phyloP scores from a whole-genome alignment of 2,329 filamentous ascomycete genomes.

The Pseudomassariella vexata region DNA sequence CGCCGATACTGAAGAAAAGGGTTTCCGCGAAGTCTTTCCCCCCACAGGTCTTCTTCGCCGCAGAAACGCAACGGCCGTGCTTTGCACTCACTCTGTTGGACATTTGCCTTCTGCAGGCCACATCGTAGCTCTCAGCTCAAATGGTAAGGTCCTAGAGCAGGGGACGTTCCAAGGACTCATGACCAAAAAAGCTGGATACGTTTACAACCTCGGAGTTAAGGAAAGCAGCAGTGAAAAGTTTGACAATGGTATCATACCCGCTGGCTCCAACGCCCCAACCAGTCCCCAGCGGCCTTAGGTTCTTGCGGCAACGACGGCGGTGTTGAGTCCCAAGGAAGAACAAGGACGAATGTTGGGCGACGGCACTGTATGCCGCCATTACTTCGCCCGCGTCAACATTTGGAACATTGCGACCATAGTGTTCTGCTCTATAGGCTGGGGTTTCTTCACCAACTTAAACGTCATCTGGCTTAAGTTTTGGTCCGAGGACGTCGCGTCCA shows the following conservation, averaged over 20 bases:
- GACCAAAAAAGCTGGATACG: background rate
- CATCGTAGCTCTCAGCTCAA: slow-evolving; percentile 21
- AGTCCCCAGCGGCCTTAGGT: no score
- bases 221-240: background rate
- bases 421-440: background rate
- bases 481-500: background rate
- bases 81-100: slow-evolving; percentile 10
- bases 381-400: background rate
- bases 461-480: background rate
- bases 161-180: slow-evolving; percentile 16
- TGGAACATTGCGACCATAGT: background rate
- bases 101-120: slow-evolving; percentile 24
- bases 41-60: background rate
- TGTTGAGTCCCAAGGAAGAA: background rate
- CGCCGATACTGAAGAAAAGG: slow-evolving; percentile 1
- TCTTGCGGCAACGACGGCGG: no score
- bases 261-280: background rate
- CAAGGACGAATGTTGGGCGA: background rate
- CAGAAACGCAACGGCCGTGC: background rate
- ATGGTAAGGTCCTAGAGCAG: slow-evolving; percentile 20
- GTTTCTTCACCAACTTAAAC: background rate
- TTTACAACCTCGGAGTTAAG: background rate
- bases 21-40: slow-evolving; percentile 3
- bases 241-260: background rate
- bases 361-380: background rate